Evolutionary conservation across 164 flowering plant genomes (phyloP), one percentile per base, ranked within the genome.

Genomic region (Stephania yunnanensis): DNA sequence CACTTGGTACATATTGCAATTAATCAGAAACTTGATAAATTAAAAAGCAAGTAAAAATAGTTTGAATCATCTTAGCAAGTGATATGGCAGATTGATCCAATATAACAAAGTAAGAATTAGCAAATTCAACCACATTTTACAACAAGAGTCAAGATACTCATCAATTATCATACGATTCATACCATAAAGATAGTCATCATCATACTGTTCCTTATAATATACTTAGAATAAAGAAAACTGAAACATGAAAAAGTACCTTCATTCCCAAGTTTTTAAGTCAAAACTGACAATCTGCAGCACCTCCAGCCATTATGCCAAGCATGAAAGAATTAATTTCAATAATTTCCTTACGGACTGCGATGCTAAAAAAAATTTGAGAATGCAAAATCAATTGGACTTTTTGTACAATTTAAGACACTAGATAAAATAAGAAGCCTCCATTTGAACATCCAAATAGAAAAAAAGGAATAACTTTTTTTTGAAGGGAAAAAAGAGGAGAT

Each of bases 221-320:
- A 53, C 4, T 44, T 61, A 52, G 36, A 17, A 7, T 13, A 58
- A 19, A 17, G 8, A 66, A 36, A 25, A n/a, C 48, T 31, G 36
- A 1, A 48, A 10, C 7, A 5, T 22, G n/a, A 71, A 19, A 58
- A 36, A 36, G 50, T 84, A 96, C 99, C 98, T 96, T 96, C 64
- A 92, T 87, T 44, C 99, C 99, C 80, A 96, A 81, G 83, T 94
- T 92, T 82, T 97, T 88, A 80, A 91, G 99, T 98, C 99, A 96
- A 86, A 94, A 94, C 75, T 92, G 98, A 84, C 99, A 94, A 80
- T 96, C 99, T 69, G 99, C 97, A 77, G 97, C 98, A 65, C 98
- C 99, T 77, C 99, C 99, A 80, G 99, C 99, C 99, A 96, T 90
- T 53, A 97, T 96, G 17, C 99, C 98, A 84, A 96, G 95, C 98